Conservation (phyloP, 2,329 filamentous ascomycete species). For the Sporothrix pseudoabietina region DNA sequence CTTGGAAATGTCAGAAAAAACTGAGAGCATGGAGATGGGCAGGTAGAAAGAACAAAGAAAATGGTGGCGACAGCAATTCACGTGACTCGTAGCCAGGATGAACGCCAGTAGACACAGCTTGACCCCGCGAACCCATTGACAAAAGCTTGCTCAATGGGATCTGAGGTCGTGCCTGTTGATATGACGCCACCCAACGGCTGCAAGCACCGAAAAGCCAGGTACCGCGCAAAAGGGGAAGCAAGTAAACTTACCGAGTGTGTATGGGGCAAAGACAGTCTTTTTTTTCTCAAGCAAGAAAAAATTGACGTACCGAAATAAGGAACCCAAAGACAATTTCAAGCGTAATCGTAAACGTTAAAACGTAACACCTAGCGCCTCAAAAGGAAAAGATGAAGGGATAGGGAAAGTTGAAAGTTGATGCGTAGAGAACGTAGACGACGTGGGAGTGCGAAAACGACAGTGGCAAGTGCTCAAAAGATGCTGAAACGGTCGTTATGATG, state of each 20-base stretch:
- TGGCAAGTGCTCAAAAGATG: conserved; percentile 22
- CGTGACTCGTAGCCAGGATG: neutral
- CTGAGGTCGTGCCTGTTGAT: neutral
- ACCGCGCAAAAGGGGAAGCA: neutral
- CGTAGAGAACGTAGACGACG: conserved; percentile 22
- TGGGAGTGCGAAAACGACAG: conserved; percentile 23
- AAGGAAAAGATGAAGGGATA: conserved; percentile 8
- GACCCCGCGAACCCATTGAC: neutral
- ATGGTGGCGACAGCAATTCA: neutral
- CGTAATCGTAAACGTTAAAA: conserved; percentile 27
- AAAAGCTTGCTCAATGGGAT: neutral
- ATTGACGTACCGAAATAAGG: conserved; percentile 22
- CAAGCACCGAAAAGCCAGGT: neutral
- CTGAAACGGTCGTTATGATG: conserved; percentile 22
- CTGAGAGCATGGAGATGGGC: neutral
- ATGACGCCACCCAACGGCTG: neutral
- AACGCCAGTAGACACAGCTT: neutral
- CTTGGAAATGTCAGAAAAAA: conserved; percentile 1
- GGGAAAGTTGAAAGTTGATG: conserved; percentile 2
- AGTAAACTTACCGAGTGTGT: conserved; percentile 4
- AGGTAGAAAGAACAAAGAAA: too few relatives aligned
- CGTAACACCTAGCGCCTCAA: conserved; percentile 28
- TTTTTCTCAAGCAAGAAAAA: neutral
- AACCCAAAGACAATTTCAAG: conserved; percentile 25
- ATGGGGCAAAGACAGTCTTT: neutral